A percentile compares a stretch with the other conserved stretches of the same genome.
These are phyloP conservation scores for Kazachstania africana DNA, from an alignment of 805 yeast species.

Conservation along the genomic window DNA sequence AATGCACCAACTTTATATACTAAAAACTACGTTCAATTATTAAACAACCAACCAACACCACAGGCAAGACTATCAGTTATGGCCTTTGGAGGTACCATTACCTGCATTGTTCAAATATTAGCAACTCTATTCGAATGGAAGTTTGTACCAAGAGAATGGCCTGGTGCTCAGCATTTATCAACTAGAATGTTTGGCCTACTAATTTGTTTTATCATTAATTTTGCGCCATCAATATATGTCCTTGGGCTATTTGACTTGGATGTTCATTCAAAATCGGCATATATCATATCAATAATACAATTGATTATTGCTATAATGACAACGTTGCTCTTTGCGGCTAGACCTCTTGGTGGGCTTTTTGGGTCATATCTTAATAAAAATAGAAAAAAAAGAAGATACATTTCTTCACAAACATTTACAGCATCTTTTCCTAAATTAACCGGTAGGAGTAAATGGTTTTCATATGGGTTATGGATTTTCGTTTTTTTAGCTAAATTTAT, in stretches of 20 bases:
- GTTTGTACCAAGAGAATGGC: constrained; percentile 62
- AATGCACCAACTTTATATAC: constrained; percentile 64
- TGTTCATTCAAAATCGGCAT: constrained; percentile 22
- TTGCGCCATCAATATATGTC: constrained; percentile 44
- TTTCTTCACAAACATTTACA: constrained; percentile 49
- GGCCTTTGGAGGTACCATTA: constrained; percentile 57
- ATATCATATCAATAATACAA: constrained; percentile 41
- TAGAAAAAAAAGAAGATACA: constrained; percentile 29
- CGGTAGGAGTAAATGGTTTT: constrained; percentile 46
- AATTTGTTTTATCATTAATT: constrained; percentile 32
- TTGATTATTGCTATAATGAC: constrained; percentile 42
- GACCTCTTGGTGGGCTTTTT: constrained; percentile 51
- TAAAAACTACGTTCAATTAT: constrained; percentile 36
- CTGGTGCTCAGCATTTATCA: constrained; percentile 54
- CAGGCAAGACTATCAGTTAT: constrained; percentile 46
- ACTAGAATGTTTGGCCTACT: constrained; percentile 35
- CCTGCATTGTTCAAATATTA: constrained; percentile 42
- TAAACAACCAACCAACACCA: constrained; percentile 49
- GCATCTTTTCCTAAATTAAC: constrained; percentile 42
- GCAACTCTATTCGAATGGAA: constrained; percentile 46
- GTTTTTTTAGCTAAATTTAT: constrained; percentile 57
- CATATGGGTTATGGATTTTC: constrained; percentile 57
- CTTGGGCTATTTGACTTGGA: constrained; percentile 27
- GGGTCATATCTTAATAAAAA: constrained; percentile 29
- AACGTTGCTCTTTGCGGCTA: constrained; percentile 44